These are phyloP conservation scores for Bifiguratus adelaidae DNA, from an alignment of 192 early-diverging fungal species.

Conservation along the genomic window DNA sequence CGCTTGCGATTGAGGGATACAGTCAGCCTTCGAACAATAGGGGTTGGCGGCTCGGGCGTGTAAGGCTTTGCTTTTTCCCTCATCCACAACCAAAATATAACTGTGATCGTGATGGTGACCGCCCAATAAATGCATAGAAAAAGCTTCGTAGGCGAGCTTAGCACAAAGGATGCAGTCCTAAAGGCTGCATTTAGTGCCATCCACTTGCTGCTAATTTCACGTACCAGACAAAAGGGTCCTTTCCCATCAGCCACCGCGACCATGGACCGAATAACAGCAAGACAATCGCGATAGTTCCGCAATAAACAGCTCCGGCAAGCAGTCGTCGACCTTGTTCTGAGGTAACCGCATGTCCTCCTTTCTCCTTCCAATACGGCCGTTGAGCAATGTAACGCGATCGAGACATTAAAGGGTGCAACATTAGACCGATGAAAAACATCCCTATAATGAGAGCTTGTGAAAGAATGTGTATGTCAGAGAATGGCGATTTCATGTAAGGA, in stretches of 20 bases:
- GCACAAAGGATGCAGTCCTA: slow-evolving; percentile 17
- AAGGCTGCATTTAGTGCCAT: too few species aligned
- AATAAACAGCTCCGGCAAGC: slow-evolving; percentile 28
- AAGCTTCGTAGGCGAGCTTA: slow-evolving; percentile 20
- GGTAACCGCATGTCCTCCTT: slow-evolving; percentile 7
- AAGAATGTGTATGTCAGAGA: slow-evolving; percentile 36
- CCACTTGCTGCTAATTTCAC: too few species aligned
- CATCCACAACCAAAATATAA: slow-evolving; percentile 21
- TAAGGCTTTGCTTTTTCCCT: not conserved
- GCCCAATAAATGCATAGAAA: slow-evolving; percentile 34
- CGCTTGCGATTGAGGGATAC: slow-evolving; percentile 57
- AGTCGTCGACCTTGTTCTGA: slow-evolving; percentile 24
- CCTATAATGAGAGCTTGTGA: slow-evolving; percentile 54
- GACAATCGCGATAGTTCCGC: slow-evolving; percentile 25
- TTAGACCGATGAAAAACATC: slow-evolving; percentile 54
- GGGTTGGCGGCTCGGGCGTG: not conserved
- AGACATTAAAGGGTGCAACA: slow-evolving; percentile 38
- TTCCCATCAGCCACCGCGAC: slow-evolving; percentile 26
- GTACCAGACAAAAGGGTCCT: slow-evolving; percentile 64
- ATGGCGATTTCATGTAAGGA: too few species aligned
- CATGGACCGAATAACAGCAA: slow-evolving; percentile 43
- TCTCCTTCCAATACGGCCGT: slow-evolving; percentile 24
- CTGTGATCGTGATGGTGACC: slow-evolving; percentile 21
- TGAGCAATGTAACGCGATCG: slow-evolving; percentile 33
- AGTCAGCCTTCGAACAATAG: slow-evolving; percentile 1